phyloP scores from a whole-genome alignment of 805 yeast species.

The Schwanniomyces occidentalis region DNA sequence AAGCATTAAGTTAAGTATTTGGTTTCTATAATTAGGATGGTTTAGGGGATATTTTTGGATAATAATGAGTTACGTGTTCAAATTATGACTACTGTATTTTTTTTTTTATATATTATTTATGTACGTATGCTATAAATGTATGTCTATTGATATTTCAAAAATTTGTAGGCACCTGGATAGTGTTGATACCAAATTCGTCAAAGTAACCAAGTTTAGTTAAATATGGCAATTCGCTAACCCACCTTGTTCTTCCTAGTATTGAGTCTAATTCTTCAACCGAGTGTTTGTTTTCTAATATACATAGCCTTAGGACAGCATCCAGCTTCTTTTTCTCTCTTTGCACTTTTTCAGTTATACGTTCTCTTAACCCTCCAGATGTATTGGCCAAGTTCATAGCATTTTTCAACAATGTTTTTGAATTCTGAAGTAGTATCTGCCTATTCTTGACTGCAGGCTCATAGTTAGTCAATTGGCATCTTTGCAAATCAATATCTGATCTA shows the following conservation, averaged over 20 bases:
- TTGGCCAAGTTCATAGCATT: conserved; percentile 48
- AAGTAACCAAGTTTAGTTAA: conserved; percentile 28
- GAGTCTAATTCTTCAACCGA: conserved; percentile 26
- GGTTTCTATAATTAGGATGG: too few relatives aligned
- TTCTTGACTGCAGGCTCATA: conserved; percentile 30
- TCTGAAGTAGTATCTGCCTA: conserved; percentile 31
- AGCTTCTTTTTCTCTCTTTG: conserved; percentile 40
- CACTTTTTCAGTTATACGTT: conserved; percentile 43
- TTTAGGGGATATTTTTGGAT: too few relatives aligned
- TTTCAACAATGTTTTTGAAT: conserved; percentile 44
- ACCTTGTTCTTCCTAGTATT: conserved; percentile 29
- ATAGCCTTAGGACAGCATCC: conserved; percentile 48
- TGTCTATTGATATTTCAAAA: conserved; percentile 4
- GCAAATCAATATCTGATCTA: conserved; percentile 53
- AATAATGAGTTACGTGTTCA: too few relatives aligned
- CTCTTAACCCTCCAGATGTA: conserved; percentile 52
- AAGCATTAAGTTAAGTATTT: too few relatives aligned
- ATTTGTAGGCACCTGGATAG: conserved; percentile 4
- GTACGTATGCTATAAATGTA: background rate
- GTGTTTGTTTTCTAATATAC: conserved; percentile 44
- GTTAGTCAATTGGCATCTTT: conserved; percentile 39
- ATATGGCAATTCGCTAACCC: conserved; percentile 29
- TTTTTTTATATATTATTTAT: background rate
- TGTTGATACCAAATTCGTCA: conserved; percentile 17
- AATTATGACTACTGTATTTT: too few relatives aligned